These are phyloP conservation scores for Tricholomella constricta DNA, from an alignment of 768 basidiomycete species.

Conservation along the genomic window DNA sequence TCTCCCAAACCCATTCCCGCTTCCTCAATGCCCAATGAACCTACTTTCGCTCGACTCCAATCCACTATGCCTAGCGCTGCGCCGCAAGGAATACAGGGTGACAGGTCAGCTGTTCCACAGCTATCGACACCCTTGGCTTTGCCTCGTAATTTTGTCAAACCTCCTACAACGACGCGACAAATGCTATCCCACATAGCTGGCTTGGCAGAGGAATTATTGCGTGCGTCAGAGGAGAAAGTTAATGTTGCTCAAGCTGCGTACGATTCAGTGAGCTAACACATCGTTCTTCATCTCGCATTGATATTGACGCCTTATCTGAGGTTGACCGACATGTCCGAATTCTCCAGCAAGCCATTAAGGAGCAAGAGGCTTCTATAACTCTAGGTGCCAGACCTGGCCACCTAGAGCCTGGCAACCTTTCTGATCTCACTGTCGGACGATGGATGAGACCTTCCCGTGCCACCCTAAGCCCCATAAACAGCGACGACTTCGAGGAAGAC, in stretches of 20 bases:
- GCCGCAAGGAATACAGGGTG: neutral
- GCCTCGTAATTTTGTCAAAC: constrained; percentile 27
- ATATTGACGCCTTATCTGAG: constrained; percentile 36
- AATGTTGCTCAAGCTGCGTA: constrained; percentile 71
- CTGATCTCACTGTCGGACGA: constrained; percentile 61
- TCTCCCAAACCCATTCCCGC: neutral
- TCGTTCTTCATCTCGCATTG: constrained; percentile 2
- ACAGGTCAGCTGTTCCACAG: constrained; percentile 7
- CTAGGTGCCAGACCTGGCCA: constrained; percentile 37
- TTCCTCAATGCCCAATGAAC: neutral
- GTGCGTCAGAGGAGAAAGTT: constrained; percentile 75
- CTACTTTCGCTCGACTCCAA: neutral
- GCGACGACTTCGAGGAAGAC: constrained; percentile 19
- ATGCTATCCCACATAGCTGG: constrained; percentile 61
- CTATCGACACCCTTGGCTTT: constrained; percentile 19
- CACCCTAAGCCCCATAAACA: constrained; percentile 44
- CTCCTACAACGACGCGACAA: constrained; percentile 43
- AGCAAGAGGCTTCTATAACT: constrained; percentile 43
- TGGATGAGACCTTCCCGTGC: constrained; percentile 47
- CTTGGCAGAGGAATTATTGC: constrained; percentile 59
- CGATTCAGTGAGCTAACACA: constrained; percentile 55
- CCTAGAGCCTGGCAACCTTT: constrained; percentile 52
- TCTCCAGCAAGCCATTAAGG: constrained; percentile 66
- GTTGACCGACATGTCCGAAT: constrained; percentile 79
- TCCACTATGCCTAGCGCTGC: neutral